These are phyloP conservation scores for Prunus campanulata DNA, from an alignment of 306 rosid species.

Conservation along the genomic window DNA sequence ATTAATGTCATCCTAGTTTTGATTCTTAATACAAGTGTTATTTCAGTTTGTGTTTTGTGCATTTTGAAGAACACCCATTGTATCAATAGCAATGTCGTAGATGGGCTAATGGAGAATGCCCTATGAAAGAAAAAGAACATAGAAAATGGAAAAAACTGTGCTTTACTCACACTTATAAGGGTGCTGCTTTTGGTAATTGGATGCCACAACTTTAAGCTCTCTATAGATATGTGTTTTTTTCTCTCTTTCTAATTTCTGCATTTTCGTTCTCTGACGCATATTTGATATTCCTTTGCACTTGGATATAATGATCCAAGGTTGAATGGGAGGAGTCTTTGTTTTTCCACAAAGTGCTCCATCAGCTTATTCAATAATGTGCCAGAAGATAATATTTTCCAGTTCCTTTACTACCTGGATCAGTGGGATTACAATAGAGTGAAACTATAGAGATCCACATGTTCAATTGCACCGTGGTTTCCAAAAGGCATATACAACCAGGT, in stretches of 20 bases:
- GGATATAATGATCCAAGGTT: not conserved
- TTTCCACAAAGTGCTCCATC: not conserved
- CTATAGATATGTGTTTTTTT: not conserved
- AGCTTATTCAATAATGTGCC: not conserved
- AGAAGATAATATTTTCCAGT: not conserved
- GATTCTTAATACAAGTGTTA: no score
- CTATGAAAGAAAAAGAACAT: no score
- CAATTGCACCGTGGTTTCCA: not conserved
- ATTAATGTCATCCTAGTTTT: no score
- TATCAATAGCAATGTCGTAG: no score
- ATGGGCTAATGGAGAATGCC: no score
- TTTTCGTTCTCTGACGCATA: not conserved
- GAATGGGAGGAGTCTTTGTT: not conserved
- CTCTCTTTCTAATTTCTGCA: not conserved
- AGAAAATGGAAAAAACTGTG: not conserved
- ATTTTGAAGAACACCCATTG: no score
- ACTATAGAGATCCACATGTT: not conserved
- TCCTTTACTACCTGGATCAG: not conserved
- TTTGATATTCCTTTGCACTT: not conserved
- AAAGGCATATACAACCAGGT: not conserved
- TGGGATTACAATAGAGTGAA: not conserved
- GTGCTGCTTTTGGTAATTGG: not conserved
- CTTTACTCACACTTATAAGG: not conserved
- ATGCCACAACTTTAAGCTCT: not conserved
- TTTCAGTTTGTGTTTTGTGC: no score